Percentiles rank a stretch among this genome's conserved stretches.
Conservation (phyloP, 2,329 filamentous ascomycete genomes). For the Colletotrichum neosansevieriae region DNA sequence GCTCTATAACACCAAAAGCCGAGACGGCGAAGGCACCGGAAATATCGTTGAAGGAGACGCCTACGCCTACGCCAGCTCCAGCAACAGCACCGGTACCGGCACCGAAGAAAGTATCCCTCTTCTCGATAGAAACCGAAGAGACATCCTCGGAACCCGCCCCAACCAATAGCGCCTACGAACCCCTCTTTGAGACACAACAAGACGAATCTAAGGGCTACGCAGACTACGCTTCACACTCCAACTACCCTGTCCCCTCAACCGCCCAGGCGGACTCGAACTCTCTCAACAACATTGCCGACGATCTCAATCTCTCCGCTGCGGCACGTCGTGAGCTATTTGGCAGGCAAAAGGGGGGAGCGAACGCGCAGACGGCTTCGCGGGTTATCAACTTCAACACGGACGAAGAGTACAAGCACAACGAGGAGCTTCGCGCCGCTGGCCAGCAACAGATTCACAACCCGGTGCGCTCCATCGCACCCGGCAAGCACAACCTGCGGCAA, state of each 20-base stretch:
- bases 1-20: slow-evolving; percentile 37
- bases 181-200: slow-evolving; percentile 59
- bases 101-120: slow-evolving; percentile 74
- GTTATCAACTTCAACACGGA: slow-evolving; percentile 92
- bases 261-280: slow-evolving; percentile 59
- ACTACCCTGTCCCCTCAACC: slow-evolving; percentile 47
- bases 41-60: slow-evolving; percentile 9
- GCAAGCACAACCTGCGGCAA: slow-evolving; percentile 91
- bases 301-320: slow-evolving; percentile 82
- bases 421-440: slow-evolving; percentile 77
- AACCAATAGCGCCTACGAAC: slow-evolving; percentile 59
- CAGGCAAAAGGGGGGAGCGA: slow-evolving; percentile 62
- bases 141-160: slow-evolving; percentile 40
- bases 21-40: slow-evolving; percentile 32
- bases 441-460: slow-evolving; percentile 83
- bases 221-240: slow-evolving; percentile 51
- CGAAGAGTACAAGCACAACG: slow-evolving; percentile 86
- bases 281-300: slow-evolving; percentile 77
- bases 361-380: slow-evolving; percentile 65
- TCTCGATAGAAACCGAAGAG: slow-evolving; percentile 67
- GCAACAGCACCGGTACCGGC: slow-evolving; percentile 43
- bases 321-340: slow-evolving; percentile 89
- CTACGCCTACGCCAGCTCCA: slow-evolving; percentile 25
- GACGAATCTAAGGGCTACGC: slow-evolving; percentile 45
- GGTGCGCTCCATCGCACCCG: slow-evolving; percentile 83